Conservation (phyloP, 805 yeast genomes). For the Starmerella kuoi region DNA sequence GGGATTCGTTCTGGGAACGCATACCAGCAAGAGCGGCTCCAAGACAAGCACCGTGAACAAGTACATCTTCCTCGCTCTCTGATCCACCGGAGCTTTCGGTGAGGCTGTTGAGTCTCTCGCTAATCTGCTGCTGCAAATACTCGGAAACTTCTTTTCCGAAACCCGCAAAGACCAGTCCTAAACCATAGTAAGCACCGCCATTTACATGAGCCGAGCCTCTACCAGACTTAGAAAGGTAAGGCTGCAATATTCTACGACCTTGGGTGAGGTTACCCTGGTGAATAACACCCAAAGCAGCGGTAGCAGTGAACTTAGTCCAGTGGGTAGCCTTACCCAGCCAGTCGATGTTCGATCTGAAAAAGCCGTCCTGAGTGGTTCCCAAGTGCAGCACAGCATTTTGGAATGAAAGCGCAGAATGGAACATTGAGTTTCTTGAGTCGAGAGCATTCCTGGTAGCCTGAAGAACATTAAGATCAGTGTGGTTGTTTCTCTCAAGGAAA, state of each 20-base stretch:
- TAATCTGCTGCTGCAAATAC: conserved; percentile 59
- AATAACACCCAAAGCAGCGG: conserved; percentile 95
- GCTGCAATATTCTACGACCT: conserved; percentile 75
- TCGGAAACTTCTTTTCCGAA: conserved; percentile 76
- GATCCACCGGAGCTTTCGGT: conserved; percentile 29
- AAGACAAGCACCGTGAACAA: conserved; percentile 88
- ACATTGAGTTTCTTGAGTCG: conserved; percentile 86
- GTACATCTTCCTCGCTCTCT: conserved; percentile 58
- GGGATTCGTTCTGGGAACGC: conserved; percentile 65
- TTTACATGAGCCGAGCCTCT: conserved; percentile 71
- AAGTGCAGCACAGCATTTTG: conserved; percentile 90
- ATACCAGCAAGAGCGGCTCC: conserved; percentile 96
- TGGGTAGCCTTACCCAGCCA: conserved; percentile 97
- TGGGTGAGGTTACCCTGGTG: conserved; percentile 90
- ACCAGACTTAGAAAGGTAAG: conserved; percentile 72
- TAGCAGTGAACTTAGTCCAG: conserved; percentile 96
- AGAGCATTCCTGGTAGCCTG: conserved; percentile 67
- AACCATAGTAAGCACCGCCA: conserved; percentile 89
- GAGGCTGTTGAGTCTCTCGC: conserved; percentile 21
- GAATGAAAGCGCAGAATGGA: conserved; percentile 91
- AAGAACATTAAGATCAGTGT: conserved; percentile 70
- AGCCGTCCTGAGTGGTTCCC: conserved; percentile 91
- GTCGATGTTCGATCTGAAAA: conserved; percentile 78
- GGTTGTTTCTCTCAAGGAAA: conserved; percentile 72
- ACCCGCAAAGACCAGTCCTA: conserved; percentile 91